A percentile compares a stretch with the other conserved stretches of the same genome.
phyloP scores from a whole-genome alignment of 176 grass and related monocot genomes.

The Lolium perenne region DNA sequence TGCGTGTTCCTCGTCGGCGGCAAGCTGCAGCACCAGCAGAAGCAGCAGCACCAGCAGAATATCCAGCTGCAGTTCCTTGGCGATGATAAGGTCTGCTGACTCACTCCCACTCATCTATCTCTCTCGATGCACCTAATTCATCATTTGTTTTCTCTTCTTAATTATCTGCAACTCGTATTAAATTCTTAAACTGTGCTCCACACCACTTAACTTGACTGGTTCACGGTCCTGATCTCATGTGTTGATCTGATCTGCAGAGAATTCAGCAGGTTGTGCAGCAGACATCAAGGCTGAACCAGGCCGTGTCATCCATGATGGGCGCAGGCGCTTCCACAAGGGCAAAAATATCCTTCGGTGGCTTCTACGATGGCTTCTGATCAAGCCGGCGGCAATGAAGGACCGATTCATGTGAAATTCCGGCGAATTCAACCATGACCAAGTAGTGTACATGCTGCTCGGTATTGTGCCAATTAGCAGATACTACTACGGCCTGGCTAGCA shows the following conservation, averaged over 20 bases:
- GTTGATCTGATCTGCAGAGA: constrained; percentile 62
- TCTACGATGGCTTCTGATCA: constrained; percentile 69
- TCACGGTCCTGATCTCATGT: not conserved
- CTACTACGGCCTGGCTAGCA: not conserved
- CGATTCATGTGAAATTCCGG: not conserved
- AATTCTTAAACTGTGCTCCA: not conserved
- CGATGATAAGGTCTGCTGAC: constrained; percentile 61
- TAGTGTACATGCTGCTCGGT: constrained; percentile 5
- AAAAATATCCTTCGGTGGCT: constrained; percentile 81
- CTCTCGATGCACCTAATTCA: not conserved
- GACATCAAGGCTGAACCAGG: constrained; percentile 88
- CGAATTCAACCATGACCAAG: constrained; percentile 19
- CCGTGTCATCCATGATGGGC: constrained; percentile 70
- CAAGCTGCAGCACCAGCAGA: constrained; percentile 48
- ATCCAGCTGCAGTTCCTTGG: constrained; percentile 85
- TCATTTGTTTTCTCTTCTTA: not conserved
- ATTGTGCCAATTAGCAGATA: constrained; percentile 11
- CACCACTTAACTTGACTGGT: no score
- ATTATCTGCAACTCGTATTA: not conserved
- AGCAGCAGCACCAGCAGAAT: constrained; percentile 60
- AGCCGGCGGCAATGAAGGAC: not conserved
- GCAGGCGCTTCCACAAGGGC: constrained; percentile 65
- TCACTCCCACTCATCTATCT: not conserved
- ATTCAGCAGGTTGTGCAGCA: constrained; percentile 85
- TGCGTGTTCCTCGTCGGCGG: constrained; percentile 68